Conservation (phyloP, 495 filamentous ascomycete genomes). For the Trichoderma parareesei region DNA sequence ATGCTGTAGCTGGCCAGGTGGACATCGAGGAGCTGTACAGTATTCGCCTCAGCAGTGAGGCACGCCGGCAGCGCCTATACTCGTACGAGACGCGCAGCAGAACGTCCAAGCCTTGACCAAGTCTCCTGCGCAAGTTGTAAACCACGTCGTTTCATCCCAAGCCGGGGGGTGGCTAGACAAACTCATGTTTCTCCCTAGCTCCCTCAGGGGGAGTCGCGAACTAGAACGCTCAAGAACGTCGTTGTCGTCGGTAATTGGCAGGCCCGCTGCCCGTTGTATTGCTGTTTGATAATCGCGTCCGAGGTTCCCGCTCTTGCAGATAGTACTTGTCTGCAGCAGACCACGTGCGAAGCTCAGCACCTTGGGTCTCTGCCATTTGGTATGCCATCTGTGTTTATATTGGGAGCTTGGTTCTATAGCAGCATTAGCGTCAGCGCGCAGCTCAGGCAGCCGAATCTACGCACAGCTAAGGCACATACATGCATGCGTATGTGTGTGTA, state of each 20-base stretch:
- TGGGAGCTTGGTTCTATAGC: not conserved
- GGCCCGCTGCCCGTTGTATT: not conserved
- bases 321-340: not conserved
- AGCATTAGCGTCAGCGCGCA: too few relatives aligned
- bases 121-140: not conserved
- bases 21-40: not conserved
- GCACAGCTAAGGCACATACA: not conserved
- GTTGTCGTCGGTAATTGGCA: conserved; percentile 1
- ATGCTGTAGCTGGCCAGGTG: not conserved
- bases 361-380: not conserved
- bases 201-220: not conserved
- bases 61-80: not conserved
- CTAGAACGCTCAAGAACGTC: conserved; percentile 2
- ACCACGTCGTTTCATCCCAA: conserved; percentile 1
- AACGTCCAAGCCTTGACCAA: not conserved
- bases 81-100: not conserved
- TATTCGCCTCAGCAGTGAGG: not conserved
- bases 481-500: not conserved
- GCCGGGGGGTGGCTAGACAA: conserved; percentile 2
- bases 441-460: too few relatives aligned
- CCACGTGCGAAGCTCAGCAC: not conserved
- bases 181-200: not conserved
- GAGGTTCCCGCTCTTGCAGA: not conserved
- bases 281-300: not conserved
- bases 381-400: not conserved